A percentile compares a stretch with the other conserved stretches of the same genome.
These are phyloP conservation scores for Xylaria castorea DNA, from an alignment of 495 filamentous ascomycete species.

Conservation along the genomic window DNA sequence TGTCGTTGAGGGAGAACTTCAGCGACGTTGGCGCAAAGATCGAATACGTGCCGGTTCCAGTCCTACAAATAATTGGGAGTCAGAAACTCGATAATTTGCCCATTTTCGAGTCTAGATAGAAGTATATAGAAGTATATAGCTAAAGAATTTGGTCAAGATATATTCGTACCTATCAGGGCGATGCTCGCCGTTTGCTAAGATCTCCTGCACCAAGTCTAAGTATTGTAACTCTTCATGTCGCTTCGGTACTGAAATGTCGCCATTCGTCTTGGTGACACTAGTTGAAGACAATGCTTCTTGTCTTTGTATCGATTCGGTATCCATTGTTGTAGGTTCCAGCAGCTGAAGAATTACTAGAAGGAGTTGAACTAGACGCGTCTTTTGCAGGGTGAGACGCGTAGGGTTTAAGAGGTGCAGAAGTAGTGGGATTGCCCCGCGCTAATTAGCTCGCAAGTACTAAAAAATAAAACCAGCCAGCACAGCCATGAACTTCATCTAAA, in stretches of 20 bases:
- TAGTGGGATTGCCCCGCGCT: constrained; percentile 13
- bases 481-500: no score
- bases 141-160: background rate
- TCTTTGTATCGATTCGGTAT: constrained; percentile 10
- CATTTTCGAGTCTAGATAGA: background rate
- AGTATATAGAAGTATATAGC: background rate
- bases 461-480: no score
- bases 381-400: constrained; percentile 19
- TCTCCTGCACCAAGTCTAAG: constrained; percentile 75
- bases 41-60: constrained; percentile 89
- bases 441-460: background rate
- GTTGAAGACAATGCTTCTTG: constrained; percentile 11
- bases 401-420: constrained; percentile 1
- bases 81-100: constrained; percentile 1
- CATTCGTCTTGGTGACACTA: background rate
- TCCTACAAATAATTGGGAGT: constrained; percentile 50
- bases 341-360: background rate
- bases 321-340: constrained; percentile 15
- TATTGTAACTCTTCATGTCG: constrained; percentile 79
- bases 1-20: constrained; percentile 79
- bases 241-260: background rate
- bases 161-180: constrained; percentile 71
- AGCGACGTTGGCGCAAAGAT: constrained; percentile 86
- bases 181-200: constrained; percentile 77
- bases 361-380: constrained; percentile 17